Percentiles rank a stretch among this genome's conserved stretches.
phyloP scores from a whole-genome alignment of 169 alveolate genomes.

The Cryptosporidium muris region DNA sequence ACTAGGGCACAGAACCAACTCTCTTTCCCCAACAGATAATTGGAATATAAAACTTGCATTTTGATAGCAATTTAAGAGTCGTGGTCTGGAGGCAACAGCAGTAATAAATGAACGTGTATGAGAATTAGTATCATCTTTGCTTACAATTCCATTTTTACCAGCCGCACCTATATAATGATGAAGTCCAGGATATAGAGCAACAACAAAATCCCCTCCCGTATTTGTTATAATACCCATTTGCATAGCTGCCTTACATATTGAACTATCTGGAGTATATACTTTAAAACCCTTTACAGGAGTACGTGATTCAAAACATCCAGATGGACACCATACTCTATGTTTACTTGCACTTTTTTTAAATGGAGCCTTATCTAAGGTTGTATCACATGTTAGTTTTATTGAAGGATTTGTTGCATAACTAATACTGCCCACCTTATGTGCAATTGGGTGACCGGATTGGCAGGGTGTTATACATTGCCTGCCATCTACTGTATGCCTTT shows the following conservation, averaged over 20 bases:
- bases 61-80: constrained; percentile 57
- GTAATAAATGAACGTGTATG: constrained; percentile 81
- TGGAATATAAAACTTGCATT: constrained; percentile 62
- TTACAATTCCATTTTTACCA: constrained; percentile 72
- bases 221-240: constrained; percentile 85
- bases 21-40: constrained; percentile 61
- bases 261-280: constrained; percentile 75
- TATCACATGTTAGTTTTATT: constrained; percentile 72
- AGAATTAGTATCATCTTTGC: constrained; percentile 45
- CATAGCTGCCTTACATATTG: constrained; percentile 90
- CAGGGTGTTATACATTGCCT: constrained; percentile 77
- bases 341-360: constrained; percentile 68
- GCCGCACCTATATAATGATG: constrained; percentile 68
- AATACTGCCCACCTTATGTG: constrained; percentile 60
- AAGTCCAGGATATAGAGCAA: constrained; percentile 74
- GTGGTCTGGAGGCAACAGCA: constrained; percentile 81
- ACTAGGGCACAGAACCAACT: constrained; percentile 69
- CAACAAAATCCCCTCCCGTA: constrained; percentile 78
- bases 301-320: constrained; percentile 71
- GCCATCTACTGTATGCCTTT: constrained; percentile 77
- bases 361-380: constrained; percentile 58
- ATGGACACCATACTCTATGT: constrained; percentile 73
- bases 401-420: constrained; percentile 73
- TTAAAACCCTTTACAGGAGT: constrained; percentile 72
- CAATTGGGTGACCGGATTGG: constrained; percentile 74